These are phyloP conservation scores for Graphilbum ipis-grandicollis DNA, from an alignment of 2,329 filamentous ascomycete species.

Conservation along the genomic window DNA sequence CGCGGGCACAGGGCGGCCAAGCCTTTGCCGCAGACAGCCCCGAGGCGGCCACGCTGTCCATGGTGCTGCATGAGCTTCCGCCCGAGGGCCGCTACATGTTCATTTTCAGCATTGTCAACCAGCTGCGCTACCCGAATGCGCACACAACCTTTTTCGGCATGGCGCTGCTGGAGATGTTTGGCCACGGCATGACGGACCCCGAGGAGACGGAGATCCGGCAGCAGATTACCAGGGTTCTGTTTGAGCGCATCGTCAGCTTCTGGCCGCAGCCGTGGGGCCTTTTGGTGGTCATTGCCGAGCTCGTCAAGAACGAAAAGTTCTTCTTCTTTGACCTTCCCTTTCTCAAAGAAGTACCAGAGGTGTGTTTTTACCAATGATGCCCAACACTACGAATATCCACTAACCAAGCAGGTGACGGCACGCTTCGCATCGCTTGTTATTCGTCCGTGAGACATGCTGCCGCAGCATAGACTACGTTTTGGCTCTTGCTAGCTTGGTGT, in stretches of 20 bases:
- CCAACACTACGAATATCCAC: no score
- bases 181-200: constrained; percentile 51
- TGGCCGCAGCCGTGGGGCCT: constrained; percentile 94
- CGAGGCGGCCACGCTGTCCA: constrained; percentile 57
- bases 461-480: no score
- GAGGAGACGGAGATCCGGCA: constrained; percentile 74
- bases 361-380: background rate
- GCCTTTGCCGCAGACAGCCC: constrained; percentile 47
- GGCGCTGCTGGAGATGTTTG: constrained; percentile 70
- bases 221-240: constrained; percentile 73
- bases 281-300: constrained; percentile 71
- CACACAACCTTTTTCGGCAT: constrained; percentile 90
- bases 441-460: background rate
- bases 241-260: constrained; percentile 75
- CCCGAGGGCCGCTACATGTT: constrained; percentile 74
- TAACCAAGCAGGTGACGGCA: constrained; percentile 15
- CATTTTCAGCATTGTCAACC: constrained; percentile 71
- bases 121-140: constrained; percentile 76
- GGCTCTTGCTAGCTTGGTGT: no score
- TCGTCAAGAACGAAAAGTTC: constrained; percentile 81
- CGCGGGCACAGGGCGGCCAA: constrained; percentile 40
- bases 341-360: constrained; percentile 58
- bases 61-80: constrained; percentile 56
- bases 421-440: constrained; percentile 14
- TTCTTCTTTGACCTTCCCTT: constrained; percentile 87